Percentiles rank a stretch among this genome's conserved stretches.
Evolutionary conservation across 805 yeast genomes (phyloP).

Genomic region (Cyberlindnera euphorbiae): DNA sequence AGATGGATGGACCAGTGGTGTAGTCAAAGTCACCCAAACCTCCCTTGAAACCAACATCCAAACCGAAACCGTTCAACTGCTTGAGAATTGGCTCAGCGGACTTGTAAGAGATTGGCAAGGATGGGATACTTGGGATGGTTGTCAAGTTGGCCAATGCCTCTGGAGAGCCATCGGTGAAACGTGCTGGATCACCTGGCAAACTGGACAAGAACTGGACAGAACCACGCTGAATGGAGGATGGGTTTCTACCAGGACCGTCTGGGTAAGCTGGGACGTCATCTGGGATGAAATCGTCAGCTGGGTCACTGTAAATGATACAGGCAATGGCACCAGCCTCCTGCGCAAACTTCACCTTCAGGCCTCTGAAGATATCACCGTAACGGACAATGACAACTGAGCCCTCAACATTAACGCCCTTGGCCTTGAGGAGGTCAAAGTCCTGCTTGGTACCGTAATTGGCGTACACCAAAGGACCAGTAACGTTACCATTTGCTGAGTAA

Average conservation of each 20-base stretch:
- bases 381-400: conserved; percentile 64
- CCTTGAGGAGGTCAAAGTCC: conserved; percentile 49
- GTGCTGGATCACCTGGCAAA: conserved; percentile 73
- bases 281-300: conserved; percentile 54
- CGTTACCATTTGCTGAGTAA: conserved; percentile 71
- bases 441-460: conserved; percentile 64
- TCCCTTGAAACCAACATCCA: conserved; percentile 45
- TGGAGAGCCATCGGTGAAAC: conserved; percentile 58
- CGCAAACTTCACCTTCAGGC: conserved; percentile 72
- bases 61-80: conserved; percentile 55
- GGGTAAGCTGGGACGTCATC: conserved; percentile 68
- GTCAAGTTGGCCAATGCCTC: conserved; percentile 43
- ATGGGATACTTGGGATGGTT: conserved; percentile 62
- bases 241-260: conserved; percentile 72
- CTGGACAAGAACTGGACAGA: conserved; percentile 58
- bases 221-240: conserved; percentile 73
- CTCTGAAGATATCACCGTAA: conserved; percentile 65
- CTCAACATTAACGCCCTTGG: conserved; percentile 42
- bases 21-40: conserved; percentile 41
- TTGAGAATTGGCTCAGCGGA: conserved; percentile 62
- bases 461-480: conserved; percentile 58
- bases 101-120: conserved; percentile 59
- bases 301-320: conserved; percentile 65
- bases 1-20: conserved; percentile 45
- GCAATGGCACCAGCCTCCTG: conserved; percentile 67